These are phyloP conservation scores for Akanthomyces muscarius DNA, from an alignment of 2,329 filamentous ascomycete species.

Conservation along the genomic window DNA sequence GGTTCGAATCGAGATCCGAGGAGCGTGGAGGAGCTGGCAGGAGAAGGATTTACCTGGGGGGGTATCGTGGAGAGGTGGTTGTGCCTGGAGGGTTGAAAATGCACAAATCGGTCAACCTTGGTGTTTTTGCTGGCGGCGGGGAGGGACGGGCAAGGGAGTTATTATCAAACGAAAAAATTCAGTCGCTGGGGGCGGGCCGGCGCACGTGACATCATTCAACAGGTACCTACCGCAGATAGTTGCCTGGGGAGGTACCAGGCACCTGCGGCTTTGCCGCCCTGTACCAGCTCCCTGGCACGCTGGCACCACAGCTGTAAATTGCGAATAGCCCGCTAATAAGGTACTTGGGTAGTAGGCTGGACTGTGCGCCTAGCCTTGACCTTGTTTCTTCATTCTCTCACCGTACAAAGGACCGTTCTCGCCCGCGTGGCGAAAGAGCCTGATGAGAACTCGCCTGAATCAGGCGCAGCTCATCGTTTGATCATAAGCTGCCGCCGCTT, in stretches of 20 bases:
- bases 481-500: neutral
- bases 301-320: neutral
- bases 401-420: neutral
- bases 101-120: conserved; percentile 32
- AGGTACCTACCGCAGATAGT: neutral
- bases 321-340: neutral
- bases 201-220: conserved; percentile 32
- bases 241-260: neutral
- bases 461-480: neutral
- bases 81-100: conserved; percentile 35
- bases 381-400: neutral
- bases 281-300: neutral
- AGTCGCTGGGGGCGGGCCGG: conserved; percentile 31
- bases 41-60: conserved; percentile 12
- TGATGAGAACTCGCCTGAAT: neutral
- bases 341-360: neutral
- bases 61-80: conserved; percentile 24
- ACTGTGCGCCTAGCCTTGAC: neutral
- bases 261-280: neutral
- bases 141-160: conserved; percentile 35
- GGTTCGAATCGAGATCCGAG: conserved; percentile 11
- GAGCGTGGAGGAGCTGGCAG: conserved; percentile 20
- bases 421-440: neutral
- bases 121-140: conserved; percentile 42
- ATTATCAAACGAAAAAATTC: conserved; percentile 41